Evolutionary conservation across 1,284 basidiomycete genomes (phyloP).

Genomic region (Malassezia dermatis): DNA sequence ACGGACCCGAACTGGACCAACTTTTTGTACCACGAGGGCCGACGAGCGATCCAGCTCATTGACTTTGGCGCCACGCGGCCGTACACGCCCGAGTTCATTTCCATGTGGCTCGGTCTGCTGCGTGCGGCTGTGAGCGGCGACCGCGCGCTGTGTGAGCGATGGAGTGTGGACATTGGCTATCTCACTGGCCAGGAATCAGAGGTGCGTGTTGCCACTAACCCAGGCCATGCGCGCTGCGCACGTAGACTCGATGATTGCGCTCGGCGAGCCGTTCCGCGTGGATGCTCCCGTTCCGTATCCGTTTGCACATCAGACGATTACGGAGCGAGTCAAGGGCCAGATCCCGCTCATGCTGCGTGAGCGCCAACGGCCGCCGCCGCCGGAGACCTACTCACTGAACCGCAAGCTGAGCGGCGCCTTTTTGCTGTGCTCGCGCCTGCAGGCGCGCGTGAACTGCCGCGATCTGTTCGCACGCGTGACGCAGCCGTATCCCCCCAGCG

Average conservation of each 20-base stretch:
- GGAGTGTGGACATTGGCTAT: constrained; percentile 74
- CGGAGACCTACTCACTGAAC: constrained; percentile 89
- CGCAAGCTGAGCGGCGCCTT: constrained; percentile 89
- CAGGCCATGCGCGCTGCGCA: constrained; percentile 83
- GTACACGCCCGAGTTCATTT: constrained; percentile 78
- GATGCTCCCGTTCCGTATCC: constrained; percentile 57
- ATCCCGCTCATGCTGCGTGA: constrained; percentile 87
- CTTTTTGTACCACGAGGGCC: constrained; percentile 69
- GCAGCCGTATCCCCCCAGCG: constrained; percentile 8
- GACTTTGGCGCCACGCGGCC: constrained; percentile 90
- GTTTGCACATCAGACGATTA: constrained; percentile 62
- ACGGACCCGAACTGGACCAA: constrained; percentile 99
- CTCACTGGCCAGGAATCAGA: constrained; percentile 78
- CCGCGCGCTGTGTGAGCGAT: constrained; percentile 59
- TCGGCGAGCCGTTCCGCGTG: constrained; percentile 67
- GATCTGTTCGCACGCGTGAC: constrained; percentile 50
- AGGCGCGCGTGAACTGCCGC: constrained; percentile 65
- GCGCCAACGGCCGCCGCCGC: constrained; percentile 79
- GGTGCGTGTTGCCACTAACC: constrained; percentile 50
- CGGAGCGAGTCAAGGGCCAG: constrained; percentile 61
- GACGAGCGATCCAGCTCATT: constrained; percentile 64
- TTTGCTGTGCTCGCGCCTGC: constrained; percentile 72
- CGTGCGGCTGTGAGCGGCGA: constrained; percentile 66
- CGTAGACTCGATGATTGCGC: constrained; percentile 63
- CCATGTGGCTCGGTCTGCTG: constrained; percentile 71